Conservation (phyloP, 768 basidiomycete species). For the Obba rivulosa region DNA sequence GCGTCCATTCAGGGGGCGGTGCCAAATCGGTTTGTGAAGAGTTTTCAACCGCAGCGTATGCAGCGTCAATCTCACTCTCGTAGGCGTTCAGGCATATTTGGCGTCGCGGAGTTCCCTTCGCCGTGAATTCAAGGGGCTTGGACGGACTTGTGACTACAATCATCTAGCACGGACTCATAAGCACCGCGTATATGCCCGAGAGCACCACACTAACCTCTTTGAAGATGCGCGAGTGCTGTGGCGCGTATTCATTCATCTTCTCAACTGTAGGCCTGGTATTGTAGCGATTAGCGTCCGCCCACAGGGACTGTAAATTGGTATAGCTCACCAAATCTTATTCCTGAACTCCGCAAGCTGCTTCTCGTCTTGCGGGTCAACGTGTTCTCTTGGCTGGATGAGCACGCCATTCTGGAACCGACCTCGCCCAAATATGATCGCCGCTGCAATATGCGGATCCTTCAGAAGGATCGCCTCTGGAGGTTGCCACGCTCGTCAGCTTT, state of each 20-base stretch:
- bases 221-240: conserved; percentile 40
- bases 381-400: conserved; percentile 31
- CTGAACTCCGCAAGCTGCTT: conserved; percentile 26
- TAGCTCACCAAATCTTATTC: conserved; percentile 29
- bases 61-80: conserved; percentile 33
- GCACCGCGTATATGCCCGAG: not conserved
- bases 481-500: not conserved
- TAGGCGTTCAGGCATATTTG: conserved; percentile 27
- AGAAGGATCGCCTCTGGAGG: conserved; percentile 29
- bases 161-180: conserved; percentile 19
- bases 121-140: conserved; percentile 28
- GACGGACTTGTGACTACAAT: conserved; percentile 25
- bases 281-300: not conserved
- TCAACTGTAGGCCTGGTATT: conserved; percentile 26
- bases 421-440: conserved; percentile 35
- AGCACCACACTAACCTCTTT: conserved; percentile 32
- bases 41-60: conserved; percentile 31
- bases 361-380: conserved; percentile 28
- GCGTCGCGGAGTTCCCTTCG: conserved; percentile 27
- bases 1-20: conserved; percentile 23
- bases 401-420: conserved; percentile 36
- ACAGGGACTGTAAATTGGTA: not conserved
- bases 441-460: conserved; percentile 27
- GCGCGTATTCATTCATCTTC: conserved; percentile 35
- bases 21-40: conserved; percentile 26